Percentiles rank a stretch among this genome's conserved stretches.
Evolutionary conservation across 2,329 filamentous ascomycete genomes (phyloP).

Genomic region (Colletotrichum sp.): DNA sequence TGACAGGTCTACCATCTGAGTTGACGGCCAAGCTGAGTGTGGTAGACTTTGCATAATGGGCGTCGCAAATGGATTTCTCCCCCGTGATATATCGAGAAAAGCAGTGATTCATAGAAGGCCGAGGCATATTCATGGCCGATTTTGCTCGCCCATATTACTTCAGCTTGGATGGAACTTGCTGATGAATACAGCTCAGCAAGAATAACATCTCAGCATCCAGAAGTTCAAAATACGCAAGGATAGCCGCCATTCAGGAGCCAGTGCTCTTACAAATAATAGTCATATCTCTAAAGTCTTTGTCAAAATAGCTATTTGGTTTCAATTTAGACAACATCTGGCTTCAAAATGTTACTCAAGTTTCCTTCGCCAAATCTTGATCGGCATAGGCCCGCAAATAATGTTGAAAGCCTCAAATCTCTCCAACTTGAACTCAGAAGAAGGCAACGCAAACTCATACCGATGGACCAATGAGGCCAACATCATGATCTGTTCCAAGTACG

Average conservation of each 20-base stretch:
- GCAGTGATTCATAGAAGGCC: background rate
- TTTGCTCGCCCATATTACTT: background rate
- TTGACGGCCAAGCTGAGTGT: background rate
- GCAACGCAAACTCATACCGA: conserved; percentile 43
- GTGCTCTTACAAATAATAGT: background rate
- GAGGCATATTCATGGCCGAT: rapidly evolving
- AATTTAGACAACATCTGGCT: background rate
- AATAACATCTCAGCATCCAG: background rate
- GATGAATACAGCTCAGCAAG: background rate
- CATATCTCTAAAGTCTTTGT: background rate
- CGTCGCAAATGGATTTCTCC: background rate
- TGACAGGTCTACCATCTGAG: background rate
- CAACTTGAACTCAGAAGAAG: background rate
- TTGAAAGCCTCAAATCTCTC: conserved; percentile 6
- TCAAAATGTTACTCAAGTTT: background rate
- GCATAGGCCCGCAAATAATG: conserved; percentile 3
- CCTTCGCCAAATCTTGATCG: conserved; percentile 6
- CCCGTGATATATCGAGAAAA: background rate
- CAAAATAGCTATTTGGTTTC: background rate
- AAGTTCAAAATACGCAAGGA: rapidly evolving
- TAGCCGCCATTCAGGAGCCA: background rate
- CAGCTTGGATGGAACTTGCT: background rate
- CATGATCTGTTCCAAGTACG: conserved; percentile 51
- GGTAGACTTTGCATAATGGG: background rate
- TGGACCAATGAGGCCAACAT: conserved; percentile 46